Base-by-base conservation (phyloP, 2,329 filamentous ascomycete species). In the Botrytis pseudocinerea region DNA sequence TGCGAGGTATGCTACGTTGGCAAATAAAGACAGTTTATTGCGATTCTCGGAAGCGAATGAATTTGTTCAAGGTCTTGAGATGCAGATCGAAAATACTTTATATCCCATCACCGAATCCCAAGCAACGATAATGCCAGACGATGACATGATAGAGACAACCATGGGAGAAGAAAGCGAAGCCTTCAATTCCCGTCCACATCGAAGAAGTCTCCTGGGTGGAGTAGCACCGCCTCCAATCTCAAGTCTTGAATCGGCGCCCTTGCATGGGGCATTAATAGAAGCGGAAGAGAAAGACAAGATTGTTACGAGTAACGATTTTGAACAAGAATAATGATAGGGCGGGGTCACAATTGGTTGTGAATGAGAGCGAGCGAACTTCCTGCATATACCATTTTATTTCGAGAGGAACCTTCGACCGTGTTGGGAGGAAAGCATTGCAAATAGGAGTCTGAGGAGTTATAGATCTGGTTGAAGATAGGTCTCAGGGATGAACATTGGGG, bases 61-160 rank as follows among this genome's bases (percentile, higher is more conserved):
- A 4, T 88, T 88, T 74, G 83, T 91, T 77, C 81, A 84, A 18
- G 83, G 82, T 2, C 82, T 91, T 65, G 84, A 89, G 70, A 83
- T 76, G 68, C 78, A 80, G 70, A 75, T 81, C 14, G 75, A 79
- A 61, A 68, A 78, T 46, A 79, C 79, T 12, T 75, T 80, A 5
- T 78, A 81, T 40, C 80, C 81, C 46, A 76, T 79, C 35, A 78
- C 73, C 9, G 54, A 72, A 61, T 73, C 61, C n/a, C 59, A 75
- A 59, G 57, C 44, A 57, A 68, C 71, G 22, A 68, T 73, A 12
- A 73, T 62, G 59, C 72, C 68, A 40, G 66, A 64, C 8, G 71
- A 70, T 69, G 59, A 70, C 64, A 57, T 61, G 25, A 75, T 61
- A 71, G 70, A 74, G 62, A 66, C 66, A 42, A 71, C 42, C 1